Base-by-base conservation (phyloP, 768 basidiomycete genomes). In the Mrakia frigida region DNA sequence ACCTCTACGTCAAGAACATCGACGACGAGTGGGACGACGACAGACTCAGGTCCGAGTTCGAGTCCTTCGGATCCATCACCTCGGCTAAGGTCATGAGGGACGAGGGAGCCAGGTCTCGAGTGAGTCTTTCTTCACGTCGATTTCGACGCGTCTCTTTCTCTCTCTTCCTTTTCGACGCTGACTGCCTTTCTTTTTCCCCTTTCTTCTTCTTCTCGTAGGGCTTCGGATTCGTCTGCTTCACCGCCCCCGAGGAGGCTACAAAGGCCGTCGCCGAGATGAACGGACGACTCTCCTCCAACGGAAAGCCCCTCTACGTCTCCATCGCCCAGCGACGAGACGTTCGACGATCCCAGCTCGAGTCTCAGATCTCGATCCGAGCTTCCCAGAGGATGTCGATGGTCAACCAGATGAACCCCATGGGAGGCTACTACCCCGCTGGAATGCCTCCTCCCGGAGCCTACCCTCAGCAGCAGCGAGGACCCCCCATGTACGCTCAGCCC, bases 231-330 rank as follows among this genome's bases (percentile, higher is more conserved):
- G 97, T 99, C 81, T 99, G 97, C 85, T 99, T 94, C 87, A 93
- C 94, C 50, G 91, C 94, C 73, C 94, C 97, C 68, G 97, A 99
- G 80, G 97, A 99, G 86, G 95, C 97, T 33, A 98, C 94, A 82
- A 98, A 98, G 87, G 97, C 97, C 78, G 94, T 98, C 77, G 92
- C 94, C 74, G 97, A 99, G 87, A 97, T 99, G 94, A 99, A 99
- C 88, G 98, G 97, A 89, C 67, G 76, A 69, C 76, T 77, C 35
- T 74, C 76, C 50, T 61, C 73, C 73, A 74, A 74, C 72, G 63
- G 71, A 46, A 99, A 99, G 86, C 97, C 97, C 73, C 89, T 99
- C 81, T 99, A 98, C 82, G 97, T 99, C 83, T 95, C 96, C 59
- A 90, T 98, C 80, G 97, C 97, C 80, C 97, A 99, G 84, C 93